Base-by-base conservation (phyloP, 2,329 filamentous ascomycete genomes). In the Paramyrothecium sp. region DNA sequence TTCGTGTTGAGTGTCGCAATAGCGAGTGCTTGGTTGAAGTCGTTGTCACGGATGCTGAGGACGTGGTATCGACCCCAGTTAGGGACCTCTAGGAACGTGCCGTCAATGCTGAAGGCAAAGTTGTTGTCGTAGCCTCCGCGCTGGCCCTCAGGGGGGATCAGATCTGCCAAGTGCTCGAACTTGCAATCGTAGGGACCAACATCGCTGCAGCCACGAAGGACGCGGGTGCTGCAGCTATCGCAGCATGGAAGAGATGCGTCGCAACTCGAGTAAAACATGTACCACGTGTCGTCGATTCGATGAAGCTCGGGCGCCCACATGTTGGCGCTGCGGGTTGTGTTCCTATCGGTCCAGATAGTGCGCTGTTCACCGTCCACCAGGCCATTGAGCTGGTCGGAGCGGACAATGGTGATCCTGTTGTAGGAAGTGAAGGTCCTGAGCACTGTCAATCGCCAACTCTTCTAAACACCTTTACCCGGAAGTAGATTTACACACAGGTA, bases 271-370 rank as follows among this genome's bases (percentile, higher is more conserved):
- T 60, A 61, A 16, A 60, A 61, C 54, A 62, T 59, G 22, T 59
- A 53, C 58, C 58, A 62, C 2, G 30, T 49, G n/a, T 51, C 44
- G 21, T 60, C 58, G 19, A 60, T 60, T 13, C 12, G 33, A 33
- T 60, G 56, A 11, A 60, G 55, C 16, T 60, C 58, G 7, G 56
- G 58, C 4, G 56, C 56, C 58, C 58, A 60, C 58, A 60, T 60
- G 22, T 60, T 58, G 3, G 56, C 56, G 20, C 46, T 56, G 21
- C 58, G 56, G 3, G 58, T 60, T 3, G 20, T 54, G 33, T 60
- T 60, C n/a, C 34, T 60, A 20, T 60, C 58, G 33, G 56, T 60
- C 58, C 58, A 60, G 38, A 60, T 54, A 13, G 54, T 58, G 17
- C 58, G 58, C 3, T 51, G 55, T 20, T 60, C 58, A 17, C 58